These are phyloP conservation scores for Phialophora chinensis DNA, from an alignment of 2,329 filamentous ascomycete genomes.

Conservation along the genomic window DNA sequence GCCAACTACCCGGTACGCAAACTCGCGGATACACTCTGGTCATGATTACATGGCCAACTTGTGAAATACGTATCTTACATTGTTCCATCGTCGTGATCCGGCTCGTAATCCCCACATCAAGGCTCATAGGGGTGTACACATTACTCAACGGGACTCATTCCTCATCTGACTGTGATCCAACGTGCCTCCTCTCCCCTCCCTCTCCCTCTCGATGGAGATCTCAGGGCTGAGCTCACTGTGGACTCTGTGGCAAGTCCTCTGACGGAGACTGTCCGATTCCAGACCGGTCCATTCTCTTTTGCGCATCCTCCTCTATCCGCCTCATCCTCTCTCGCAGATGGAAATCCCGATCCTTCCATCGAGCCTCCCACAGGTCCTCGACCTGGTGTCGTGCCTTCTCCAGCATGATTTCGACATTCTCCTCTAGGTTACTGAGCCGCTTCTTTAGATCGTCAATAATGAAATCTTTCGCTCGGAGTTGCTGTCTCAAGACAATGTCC, in stretches of 20 bases:
- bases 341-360: conserved; percentile 46
- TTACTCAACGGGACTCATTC: background rate
- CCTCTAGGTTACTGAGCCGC: conserved; percentile 38
- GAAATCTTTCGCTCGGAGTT: conserved; percentile 42
- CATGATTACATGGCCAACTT: background rate
- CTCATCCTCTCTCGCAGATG: conserved; percentile 36
- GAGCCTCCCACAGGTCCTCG: conserved; percentile 45
- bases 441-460: conserved; percentile 41
- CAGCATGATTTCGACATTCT: conserved; percentile 38
- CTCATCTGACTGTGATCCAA: background rate
- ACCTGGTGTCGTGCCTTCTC: conserved; percentile 44
- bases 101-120: background rate
- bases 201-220: background rate
- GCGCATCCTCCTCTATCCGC: conserved; percentile 35
- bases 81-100: no score
- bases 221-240: background rate
- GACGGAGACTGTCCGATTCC: conserved; percentile 2
- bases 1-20: background rate
- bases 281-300: conserved; percentile 21
- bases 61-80: background rate
- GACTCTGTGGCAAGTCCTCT: background rate
- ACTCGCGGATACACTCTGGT: background rate
- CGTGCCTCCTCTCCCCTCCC: background rate
- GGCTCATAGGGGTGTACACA: background rate
- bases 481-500: conserved; percentile 43